Percentiles rank a stretch among this genome's conserved stretches.
Evolutionary conservation across 805 yeast genomes (phyloP).

Genomic region (Saturnispora sanitii): DNA sequence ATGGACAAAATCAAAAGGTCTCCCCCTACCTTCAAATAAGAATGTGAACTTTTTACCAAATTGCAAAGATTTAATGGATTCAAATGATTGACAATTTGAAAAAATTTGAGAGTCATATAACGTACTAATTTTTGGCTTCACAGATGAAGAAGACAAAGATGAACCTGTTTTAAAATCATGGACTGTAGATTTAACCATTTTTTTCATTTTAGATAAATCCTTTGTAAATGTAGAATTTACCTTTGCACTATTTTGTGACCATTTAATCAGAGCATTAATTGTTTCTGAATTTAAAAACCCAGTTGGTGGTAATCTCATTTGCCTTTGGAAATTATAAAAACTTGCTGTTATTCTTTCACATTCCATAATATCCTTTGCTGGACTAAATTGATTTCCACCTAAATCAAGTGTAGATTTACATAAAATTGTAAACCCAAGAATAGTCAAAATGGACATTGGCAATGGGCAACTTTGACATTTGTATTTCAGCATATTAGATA

Average conservation of each 20-base stretch:
- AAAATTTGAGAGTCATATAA: conserved; percentile 15
- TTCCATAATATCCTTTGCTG: conserved; percentile 78
- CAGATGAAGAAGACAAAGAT: conserved; percentile 14
- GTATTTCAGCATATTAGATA: conserved; percentile 16
- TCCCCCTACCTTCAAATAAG: conserved; percentile 45
- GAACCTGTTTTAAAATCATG: conserved; percentile 27
- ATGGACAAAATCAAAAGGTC: conserved; percentile 22
- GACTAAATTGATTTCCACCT: conserved; percentile 37
- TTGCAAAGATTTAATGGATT: conserved; percentile 19
- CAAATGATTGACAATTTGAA: conserved; percentile 20
- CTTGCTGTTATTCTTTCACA: conserved; percentile 57
- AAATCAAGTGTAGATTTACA: conserved; percentile 56
- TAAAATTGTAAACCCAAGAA: conserved; percentile 67
- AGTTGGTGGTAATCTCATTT: conserved; percentile 11
- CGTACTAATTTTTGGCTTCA: conserved; percentile 13
- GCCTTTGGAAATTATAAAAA: conserved; percentile 68
- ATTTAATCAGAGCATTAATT: conserved; percentile 16
- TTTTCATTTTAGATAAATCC: conserved; percentile 28
- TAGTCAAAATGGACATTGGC: conserved; percentile 57
- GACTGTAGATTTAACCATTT: conserved; percentile 28
- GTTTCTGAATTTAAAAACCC: conserved; percentile 20
- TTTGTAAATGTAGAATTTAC: conserved; percentile 26
- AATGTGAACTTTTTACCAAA: conserved; percentile 27
- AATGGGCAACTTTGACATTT: conserved; percentile 15
- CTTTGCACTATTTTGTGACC: conserved; percentile 21